Evolutionary conservation across 495 filamentous ascomycete species (phyloP).

Genomic region (Gamarada debralockiae): DNA sequence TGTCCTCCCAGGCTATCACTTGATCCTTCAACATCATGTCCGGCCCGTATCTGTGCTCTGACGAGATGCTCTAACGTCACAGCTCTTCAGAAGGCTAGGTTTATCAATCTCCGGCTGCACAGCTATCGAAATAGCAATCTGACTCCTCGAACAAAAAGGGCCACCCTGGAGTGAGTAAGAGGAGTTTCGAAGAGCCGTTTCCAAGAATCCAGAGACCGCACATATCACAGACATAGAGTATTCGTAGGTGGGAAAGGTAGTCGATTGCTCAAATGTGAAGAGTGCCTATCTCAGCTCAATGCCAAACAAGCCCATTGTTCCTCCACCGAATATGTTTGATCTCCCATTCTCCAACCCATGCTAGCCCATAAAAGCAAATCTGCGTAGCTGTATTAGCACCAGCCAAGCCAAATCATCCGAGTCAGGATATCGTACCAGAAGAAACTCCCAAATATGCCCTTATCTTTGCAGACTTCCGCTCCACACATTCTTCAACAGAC

Average conservation of each 20-base stretch:
- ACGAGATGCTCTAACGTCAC: slow-evolving; percentile 66
- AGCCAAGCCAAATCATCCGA: slow-evolving; percentile 21
- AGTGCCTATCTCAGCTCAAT: slow-evolving; percentile 24
- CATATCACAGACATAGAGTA: slow-evolving; percentile 3
- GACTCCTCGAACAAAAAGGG: slow-evolving; percentile 44
- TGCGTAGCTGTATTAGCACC: slow-evolving; percentile 27
- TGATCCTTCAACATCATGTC: slow-evolving; percentile 43
- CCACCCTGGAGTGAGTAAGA: slow-evolving; percentile 33
- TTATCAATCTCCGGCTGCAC: slow-evolving; percentile 50
- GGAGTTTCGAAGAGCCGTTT: slow-evolving; percentile 40
- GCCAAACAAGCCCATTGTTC: slow-evolving; percentile 21
- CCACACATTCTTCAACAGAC: slow-evolving; percentile 96
- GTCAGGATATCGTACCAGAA: slow-evolving; percentile 11
- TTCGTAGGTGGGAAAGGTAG: slow-evolving; percentile 11
- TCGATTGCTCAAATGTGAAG: slow-evolving; percentile 31
- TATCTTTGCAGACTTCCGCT: slow-evolving; percentile 74
- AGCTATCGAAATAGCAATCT: slow-evolving; percentile 49
- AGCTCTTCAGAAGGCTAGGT: slow-evolving; percentile 83
- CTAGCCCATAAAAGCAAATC: slow-evolving; percentile 33
- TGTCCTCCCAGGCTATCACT: no score
- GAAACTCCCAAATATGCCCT: slow-evolving; percentile 31
- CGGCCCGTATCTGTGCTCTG: slow-evolving; percentile 95
- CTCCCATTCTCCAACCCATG: slow-evolving; percentile 31
- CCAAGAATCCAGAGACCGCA: slow-evolving; percentile 4
- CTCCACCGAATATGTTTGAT: slow-evolving; percentile 10